Base-by-base conservation (phyloP, 202 grass and related monocot species). In the Hordeum pubiflorum region DNA sequence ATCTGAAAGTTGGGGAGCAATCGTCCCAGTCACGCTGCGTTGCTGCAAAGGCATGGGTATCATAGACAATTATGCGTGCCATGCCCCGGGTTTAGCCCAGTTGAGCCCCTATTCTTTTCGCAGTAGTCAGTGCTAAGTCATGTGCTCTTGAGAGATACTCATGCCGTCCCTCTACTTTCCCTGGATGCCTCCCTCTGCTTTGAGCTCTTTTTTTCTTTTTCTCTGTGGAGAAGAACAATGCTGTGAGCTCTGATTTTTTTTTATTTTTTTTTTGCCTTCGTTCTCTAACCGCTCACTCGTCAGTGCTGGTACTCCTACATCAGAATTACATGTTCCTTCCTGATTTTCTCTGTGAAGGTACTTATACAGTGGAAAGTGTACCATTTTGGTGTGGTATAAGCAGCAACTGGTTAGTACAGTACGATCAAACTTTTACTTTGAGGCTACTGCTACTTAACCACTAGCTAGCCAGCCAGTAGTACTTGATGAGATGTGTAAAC, bases 1-100 rank as follows among this genome's bases (percentile, higher is more conserved):
- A 82, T 89, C 83, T 75, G 18, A 69, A 89, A 79, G 55, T 54
- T 12, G 56, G 41, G 72, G 39, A 59, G 79, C 83, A 83, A 69
- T 75, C 83, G 63, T 89, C 74, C 74, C 55, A 79, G 79, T 75
- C 59, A 89, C 79, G 83, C 55, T 54, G 79, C 41, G 68, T 72
- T 70, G 74, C 63, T 79, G 88, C 75, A 83, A 83, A 79, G 60
- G 52, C 83, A 75, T 63, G 76, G 48, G 40, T 26, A 84, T 83
- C 52, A 89, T 86, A 89, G 81, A 86, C 40, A 89, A 89, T 76
- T 79, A 83, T 86, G 84, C 83, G 69, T 83, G 61, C 75, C 83
- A 67, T 76, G 69, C 84, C 83, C 64, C 80, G 63, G 83, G 69
- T 80, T 71, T 89, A 75, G 80, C 84, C 84, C 63, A 70, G 79